phyloP scores from a whole-genome alignment of 192 early-diverging fungal species.

The Chytriomyces hyalinus region DNA sequence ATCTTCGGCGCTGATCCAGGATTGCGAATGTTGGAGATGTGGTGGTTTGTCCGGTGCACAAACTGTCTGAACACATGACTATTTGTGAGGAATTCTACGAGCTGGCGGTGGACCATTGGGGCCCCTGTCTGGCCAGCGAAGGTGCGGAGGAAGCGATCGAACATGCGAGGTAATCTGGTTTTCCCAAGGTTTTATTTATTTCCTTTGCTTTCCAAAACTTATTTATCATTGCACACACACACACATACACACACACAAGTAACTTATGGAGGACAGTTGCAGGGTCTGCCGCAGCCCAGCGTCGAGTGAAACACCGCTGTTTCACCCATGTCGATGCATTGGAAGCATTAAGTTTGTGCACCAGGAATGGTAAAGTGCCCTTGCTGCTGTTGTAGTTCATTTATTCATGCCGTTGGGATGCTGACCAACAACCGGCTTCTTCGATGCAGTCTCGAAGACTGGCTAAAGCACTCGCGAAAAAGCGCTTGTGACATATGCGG shows the following conservation, averaged over 20 bases:
- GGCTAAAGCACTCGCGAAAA: not conserved
- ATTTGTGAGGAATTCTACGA: constrained; percentile 21
- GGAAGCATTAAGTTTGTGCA: not conserved
- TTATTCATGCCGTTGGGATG: not conserved
- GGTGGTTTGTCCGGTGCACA: constrained; percentile 37
- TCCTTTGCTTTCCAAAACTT: no score
- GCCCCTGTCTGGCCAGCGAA: constrained; percentile 7
- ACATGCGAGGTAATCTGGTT: constrained; percentile 3
- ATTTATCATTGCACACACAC: no score
- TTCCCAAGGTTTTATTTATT: no score
- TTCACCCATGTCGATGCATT: not conserved
- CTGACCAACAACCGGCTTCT: not conserved
- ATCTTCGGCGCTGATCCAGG: not conserved
- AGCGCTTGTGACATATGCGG: not conserved
- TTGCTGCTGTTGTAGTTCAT: not conserved
- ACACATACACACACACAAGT: no score
- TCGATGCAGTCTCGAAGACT: not conserved
- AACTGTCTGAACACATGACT: constrained; percentile 20
- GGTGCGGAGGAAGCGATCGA: constrained; percentile 14
- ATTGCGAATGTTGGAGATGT: constrained; percentile 15
- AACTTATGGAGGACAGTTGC: not conserved
- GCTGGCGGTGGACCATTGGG: constrained; percentile 30
- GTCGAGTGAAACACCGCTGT: not conserved
- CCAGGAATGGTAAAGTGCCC: not conserved
- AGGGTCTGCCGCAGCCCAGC: not conserved